These are phyloP conservation scores for Paramecium biaurelia DNA, from an alignment of 73 alveolate species.

Conservation along the genomic window DNA sequence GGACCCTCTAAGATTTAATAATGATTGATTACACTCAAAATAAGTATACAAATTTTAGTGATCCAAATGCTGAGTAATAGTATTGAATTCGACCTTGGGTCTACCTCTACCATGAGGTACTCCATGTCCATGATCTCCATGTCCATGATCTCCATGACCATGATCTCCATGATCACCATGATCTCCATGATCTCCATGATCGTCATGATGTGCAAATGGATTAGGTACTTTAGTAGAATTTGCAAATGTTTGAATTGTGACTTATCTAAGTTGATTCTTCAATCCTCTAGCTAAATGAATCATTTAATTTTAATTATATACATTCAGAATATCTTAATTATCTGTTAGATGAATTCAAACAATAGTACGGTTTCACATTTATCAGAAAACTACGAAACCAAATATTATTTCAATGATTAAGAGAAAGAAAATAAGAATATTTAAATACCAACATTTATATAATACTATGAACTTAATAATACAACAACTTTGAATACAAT, in stretches of 20 bases:
- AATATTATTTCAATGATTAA: neutral
- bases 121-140: neutral
- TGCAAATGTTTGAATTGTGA: neutral
- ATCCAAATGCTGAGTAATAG: constrained; percentile 18
- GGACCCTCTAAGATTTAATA: constrained; percentile 26
- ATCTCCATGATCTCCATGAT: neutral
- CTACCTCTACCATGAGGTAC: constrained; percentile 23
- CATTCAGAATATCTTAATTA: neutral
- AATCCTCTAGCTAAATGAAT: neutral
- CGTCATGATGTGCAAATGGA: constrained; percentile 15
- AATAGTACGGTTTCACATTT: neutral
- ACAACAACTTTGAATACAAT: neutral
- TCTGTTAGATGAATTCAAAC: constrained; percentile 24
- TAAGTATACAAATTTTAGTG: constrained; percentile 5
- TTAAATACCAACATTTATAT: neutral
- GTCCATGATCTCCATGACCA: constrained; percentile 22
- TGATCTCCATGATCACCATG: constrained; percentile 9
- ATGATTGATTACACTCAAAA: neutral
- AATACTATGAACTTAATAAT: neutral
- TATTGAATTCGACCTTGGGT: constrained; percentile 13
- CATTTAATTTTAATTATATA: neutral
- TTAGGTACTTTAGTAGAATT: constrained; percentile 11
- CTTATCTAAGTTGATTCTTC: constrained; percentile 3
- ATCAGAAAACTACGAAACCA: neutral
- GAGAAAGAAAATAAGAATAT: neutral